A percentile compares a stretch with the other conserved stretches of the same genome.
phyloP scores from a whole-genome alignment of 257 asterid genomes.

The Solanum gracilifrons region DNA sequence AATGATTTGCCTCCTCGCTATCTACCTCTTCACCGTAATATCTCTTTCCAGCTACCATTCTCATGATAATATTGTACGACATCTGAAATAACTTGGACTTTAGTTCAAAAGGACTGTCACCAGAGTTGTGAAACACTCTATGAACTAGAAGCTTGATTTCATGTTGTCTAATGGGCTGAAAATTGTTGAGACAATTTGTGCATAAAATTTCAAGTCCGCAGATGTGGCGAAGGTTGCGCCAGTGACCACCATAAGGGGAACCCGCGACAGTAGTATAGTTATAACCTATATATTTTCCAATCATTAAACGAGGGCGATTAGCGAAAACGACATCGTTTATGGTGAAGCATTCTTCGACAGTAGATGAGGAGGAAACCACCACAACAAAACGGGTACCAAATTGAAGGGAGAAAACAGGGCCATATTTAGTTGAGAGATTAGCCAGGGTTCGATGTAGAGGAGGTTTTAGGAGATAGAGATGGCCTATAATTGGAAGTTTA shows the following conservation, averaged over 20 bases:
- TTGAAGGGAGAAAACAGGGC: too few relatives aligned
- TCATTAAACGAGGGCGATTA: too few relatives aligned
- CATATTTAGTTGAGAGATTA: too few relatives aligned
- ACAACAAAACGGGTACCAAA: too few relatives aligned
- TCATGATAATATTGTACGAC: constrained; percentile 36
- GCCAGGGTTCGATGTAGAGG: too few relatives aligned
- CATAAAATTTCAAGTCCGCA: constrained; percentile 30
- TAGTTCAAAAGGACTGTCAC: constrained; percentile 14
- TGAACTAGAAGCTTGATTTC: constrained; percentile 13
- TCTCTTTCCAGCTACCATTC: constrained; percentile 55
- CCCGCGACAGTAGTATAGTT: constrained; percentile 7
- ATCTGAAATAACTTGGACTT: constrained; percentile 19
- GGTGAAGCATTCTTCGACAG: too few relatives aligned
- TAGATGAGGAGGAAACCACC: too few relatives aligned
- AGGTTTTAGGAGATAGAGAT: too few relatives aligned
- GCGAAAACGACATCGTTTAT: too few relatives aligned
- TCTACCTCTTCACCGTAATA: constrained; percentile 31
- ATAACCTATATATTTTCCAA: too few relatives aligned
- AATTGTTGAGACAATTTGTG: constrained; percentile 29
- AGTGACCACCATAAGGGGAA: constrained; percentile 39
- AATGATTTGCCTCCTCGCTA: constrained; percentile 21
- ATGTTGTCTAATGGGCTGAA: constrained; percentile 21
- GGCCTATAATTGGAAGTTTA: too few relatives aligned
- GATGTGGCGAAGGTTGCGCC: constrained; percentile 50
- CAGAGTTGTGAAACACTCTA: neutral